These are phyloP conservation scores for Rhizomucor miehei DNA, from an alignment of 371 early-diverging fungal genomes.

Conservation along the genomic window DNA sequence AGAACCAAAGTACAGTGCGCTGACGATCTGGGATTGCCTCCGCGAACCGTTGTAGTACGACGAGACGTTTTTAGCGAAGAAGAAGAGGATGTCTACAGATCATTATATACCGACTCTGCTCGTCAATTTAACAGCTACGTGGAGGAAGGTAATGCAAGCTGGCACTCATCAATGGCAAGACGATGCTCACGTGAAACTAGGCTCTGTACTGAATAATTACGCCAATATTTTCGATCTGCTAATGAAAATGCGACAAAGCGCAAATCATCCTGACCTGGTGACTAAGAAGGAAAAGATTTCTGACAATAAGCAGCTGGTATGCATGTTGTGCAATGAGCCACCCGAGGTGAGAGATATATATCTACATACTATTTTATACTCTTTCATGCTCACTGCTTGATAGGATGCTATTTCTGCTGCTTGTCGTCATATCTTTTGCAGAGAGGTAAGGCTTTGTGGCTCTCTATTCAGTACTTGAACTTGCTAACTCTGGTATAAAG, in stretches of 20 bases:
- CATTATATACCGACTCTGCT: conserved; percentile 76
- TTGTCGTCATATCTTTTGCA: conserved; percentile 92
- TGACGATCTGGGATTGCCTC: conserved; percentile 92
- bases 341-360: conserved; percentile 33
- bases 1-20: conserved; percentile 91
- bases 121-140: conserved; percentile 88
- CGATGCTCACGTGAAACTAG: conserved; percentile 1
- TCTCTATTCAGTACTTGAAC: neutral
- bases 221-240: conserved; percentile 87
- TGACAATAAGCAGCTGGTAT: conserved; percentile 64
- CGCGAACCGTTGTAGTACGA: conserved; percentile 76
- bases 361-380: neutral
- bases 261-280: conserved; percentile 90
- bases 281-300: conserved; percentile 45
- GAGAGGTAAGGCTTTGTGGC: conserved; percentile 55
- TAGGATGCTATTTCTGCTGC: conserved; percentile 83
- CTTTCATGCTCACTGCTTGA: neutral
- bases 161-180: neutral
- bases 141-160: conserved; percentile 46
- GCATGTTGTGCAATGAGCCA: conserved; percentile 86
- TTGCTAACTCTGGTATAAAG: conserved; percentile 5
- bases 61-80: conserved; percentile 87
- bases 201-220: conserved; percentile 90
- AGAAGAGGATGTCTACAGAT: conserved; percentile 92
- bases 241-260: conserved; percentile 70